Conservation (phyloP, 179 eudicot species). For the Beta lomatogona region DNA sequence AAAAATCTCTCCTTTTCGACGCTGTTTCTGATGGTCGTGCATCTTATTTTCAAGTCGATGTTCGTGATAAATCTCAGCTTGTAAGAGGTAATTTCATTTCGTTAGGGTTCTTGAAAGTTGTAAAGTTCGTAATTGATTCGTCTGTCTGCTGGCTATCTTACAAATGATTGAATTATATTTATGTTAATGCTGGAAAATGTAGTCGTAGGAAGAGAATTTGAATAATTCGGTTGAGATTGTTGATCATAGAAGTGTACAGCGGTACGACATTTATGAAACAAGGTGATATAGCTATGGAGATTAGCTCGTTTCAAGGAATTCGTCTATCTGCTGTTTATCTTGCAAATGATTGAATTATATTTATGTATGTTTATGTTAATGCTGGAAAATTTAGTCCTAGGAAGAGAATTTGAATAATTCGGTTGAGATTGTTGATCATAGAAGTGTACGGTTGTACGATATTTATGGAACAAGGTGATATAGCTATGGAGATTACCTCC, state of each 20-base stretch:
- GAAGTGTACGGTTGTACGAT: not conserved
- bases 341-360: not conserved
- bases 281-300: not conserved
- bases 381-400: not conserved
- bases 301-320: not conserved
- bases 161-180: not conserved
- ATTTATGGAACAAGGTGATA: not conserved
- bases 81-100: constrained; percentile 41
- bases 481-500: not conserved
- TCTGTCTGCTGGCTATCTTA: not conserved
- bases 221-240: not conserved
- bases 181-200: not conserved
- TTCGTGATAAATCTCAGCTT: constrained; percentile 54
- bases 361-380: not conserved
- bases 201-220: not conserved
- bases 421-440: not conserved
- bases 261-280: not conserved
- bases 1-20: constrained; percentile 35
- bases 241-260: not conserved
- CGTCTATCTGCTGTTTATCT: not conserved
- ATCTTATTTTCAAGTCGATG: constrained; percentile 57
- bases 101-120: not conserved
- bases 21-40: constrained; percentile 57
- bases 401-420: not conserved
- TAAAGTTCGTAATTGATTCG: not conserved